phyloP scores from a whole-genome alignment of 179 eudicot genomes.

The Spergularia azorica region DNA sequence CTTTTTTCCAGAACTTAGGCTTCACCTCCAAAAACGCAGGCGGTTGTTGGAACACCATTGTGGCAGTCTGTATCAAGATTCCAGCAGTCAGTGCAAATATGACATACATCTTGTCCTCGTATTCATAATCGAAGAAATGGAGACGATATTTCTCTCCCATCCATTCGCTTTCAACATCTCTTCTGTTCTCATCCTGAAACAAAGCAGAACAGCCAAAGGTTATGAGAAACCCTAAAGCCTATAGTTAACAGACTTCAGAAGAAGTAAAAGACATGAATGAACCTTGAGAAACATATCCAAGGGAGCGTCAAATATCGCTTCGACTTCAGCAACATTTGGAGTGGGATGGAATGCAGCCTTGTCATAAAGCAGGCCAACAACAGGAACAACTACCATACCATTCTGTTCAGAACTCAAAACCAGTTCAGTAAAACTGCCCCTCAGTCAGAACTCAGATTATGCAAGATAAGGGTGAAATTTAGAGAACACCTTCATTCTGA shows the following conservation, averaged over 20 bases:
- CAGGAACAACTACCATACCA: conserved; percentile 67
- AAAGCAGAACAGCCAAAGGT: not conserved
- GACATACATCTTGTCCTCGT: conserved; percentile 38
- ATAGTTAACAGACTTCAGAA: not conserved
- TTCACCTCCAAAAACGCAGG: conserved; percentile 50
- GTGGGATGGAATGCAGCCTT: conserved; percentile 48
- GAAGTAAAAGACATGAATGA: conserved; percentile 7
- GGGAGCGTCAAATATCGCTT: conserved; percentile 73
- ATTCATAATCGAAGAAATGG: conserved; percentile 66
- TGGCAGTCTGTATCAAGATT: conserved; percentile 57
- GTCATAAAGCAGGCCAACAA: conserved; percentile 56
- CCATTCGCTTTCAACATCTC: conserved; percentile 65
- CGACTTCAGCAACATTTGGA: conserved; percentile 63
- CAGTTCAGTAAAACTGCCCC: not conserved
- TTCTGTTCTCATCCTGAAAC: conserved; percentile 60
- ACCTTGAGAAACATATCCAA: conserved; percentile 84
- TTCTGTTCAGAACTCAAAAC: conserved; percentile 33
- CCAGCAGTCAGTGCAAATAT: conserved; percentile 83
- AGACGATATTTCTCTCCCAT: conserved; percentile 58
- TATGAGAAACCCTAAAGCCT: not conserved
- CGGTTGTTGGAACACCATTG: conserved; percentile 57
- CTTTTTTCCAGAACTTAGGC: conserved; percentile 56
- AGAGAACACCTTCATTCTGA: conserved; percentile 37
- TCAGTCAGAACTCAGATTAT: not conserved
- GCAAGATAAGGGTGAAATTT: not conserved